Base-by-base conservation (phyloP, 768 basidiomycete genomes). In the Lentinus brumalis region DNA sequence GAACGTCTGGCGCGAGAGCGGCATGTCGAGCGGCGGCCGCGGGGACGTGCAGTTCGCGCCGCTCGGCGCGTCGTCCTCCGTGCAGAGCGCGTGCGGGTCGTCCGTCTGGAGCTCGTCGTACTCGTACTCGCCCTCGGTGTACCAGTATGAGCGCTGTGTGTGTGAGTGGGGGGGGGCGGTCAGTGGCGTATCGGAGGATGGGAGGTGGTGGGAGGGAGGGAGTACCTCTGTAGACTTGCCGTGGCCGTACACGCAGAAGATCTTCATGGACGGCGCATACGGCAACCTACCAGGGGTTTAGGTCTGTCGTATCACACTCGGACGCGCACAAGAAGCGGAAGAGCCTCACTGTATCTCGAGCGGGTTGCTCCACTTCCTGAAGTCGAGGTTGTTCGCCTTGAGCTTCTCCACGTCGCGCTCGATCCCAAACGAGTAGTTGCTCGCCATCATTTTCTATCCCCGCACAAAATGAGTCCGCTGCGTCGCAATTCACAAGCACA, bases 191-290 rank as follows among this genome's bases (percentile, higher is more conserved):
- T 57, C 50, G 39, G 40, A 46, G 35, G 32, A 60, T 55, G 51
- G 38, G 41, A 47, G 39, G 26, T 29, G 31, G n/a, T 18, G 14
- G 46, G 49, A n/a, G 57, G 61, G 49, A 52, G 58, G 42, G 54
- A 57, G 64, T 41, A 86, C 91, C 83, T 97, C 95, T 0, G 95
- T 99, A 67, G 95, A 91, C 71, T 98, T 98, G 18, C 96, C 96
- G 66, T 93, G 89, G 0, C 96, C 96, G 76, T 98, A 98, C 2
- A 95, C 84, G 64, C 96, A 98, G 72, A 88, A 91, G 31, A 96
- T 87, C 70, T 89, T 92, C 87, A 97, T 90, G 5, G 88, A 90
- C 1, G 96, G 95, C 0, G 97, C 97, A 50, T 86, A 75, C 1
- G 96, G 96, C 16, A 99, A 78, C 65, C 92, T 92, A 55, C 15